phyloP scores from a whole-genome alignment of 495 filamentous ascomycete species.

The Entonaema liquescens region DNA sequence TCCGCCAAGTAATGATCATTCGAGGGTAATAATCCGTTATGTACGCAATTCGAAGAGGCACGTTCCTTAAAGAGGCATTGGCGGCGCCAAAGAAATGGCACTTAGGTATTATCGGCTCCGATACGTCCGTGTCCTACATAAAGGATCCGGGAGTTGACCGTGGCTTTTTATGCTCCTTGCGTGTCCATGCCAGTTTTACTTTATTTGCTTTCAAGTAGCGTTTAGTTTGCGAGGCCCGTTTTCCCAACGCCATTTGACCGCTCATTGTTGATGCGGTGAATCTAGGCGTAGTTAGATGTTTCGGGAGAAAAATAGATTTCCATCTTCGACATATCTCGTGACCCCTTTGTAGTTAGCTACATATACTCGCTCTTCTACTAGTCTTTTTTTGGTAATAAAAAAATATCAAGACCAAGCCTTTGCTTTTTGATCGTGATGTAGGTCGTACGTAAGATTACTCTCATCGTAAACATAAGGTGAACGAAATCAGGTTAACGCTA shows the following conservation, averaged over 20 bases:
- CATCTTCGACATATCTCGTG: neutral
- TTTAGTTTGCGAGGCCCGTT: neutral
- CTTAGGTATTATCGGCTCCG: neutral
- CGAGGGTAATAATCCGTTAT: neutral
- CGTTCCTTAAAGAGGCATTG: neutral
- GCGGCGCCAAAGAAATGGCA: neutral
- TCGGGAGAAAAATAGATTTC: neutral
- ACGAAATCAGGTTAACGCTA: neutral
- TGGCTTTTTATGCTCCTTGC: neutral
- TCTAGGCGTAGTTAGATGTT: neutral
- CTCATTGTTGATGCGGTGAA: neutral
- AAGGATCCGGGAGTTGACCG: neutral
- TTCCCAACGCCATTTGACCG: neutral
- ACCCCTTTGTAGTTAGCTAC: neutral
- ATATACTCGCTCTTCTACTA: neutral
- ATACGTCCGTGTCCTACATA: neutral
- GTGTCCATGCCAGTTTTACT: neutral
- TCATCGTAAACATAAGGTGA: slow-evolving; percentile 1
- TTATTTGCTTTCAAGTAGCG: neutral
- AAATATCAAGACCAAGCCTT: neutral
- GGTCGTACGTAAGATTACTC: neutral
- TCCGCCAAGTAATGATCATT: neutral
- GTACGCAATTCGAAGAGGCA: neutral
- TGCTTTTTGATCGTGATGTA: neutral
- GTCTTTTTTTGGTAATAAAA: neutral